These are phyloP conservation scores for Chaetomidium leptoderma DNA, from an alignment of 495 filamentous ascomycete genomes.

Conservation along the genomic window DNA sequence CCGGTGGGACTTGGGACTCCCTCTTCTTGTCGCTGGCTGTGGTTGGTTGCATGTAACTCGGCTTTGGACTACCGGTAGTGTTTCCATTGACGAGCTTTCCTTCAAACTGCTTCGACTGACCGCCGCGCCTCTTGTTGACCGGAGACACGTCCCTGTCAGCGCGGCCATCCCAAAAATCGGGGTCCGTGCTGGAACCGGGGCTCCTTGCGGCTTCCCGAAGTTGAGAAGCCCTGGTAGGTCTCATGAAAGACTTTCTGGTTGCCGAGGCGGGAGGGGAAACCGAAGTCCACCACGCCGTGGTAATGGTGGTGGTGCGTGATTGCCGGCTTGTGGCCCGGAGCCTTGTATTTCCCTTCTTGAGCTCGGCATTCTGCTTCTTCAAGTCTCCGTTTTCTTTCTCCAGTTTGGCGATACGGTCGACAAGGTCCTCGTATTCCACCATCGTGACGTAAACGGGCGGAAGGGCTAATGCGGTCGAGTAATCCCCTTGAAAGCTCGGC, in stretches of 20 bases:
- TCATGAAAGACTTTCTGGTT: background rate
- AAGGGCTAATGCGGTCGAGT: too few relatives aligned
- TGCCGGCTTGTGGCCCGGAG: background rate
- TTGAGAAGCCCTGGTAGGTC: background rate
- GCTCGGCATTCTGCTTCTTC: background rate
- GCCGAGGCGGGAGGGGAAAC: background rate
- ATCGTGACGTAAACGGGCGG: too few relatives aligned
- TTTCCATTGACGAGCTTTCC: background rate
- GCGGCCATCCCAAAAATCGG: too few relatives aligned
- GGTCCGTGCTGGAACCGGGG: background rate
- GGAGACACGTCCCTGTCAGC: background rate
- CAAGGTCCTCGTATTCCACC: too few relatives aligned
- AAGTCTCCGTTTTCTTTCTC: background rate
- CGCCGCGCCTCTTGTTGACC: background rate
- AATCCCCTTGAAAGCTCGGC: too few relatives aligned
- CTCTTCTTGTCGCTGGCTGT: background rate
- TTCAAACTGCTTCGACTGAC: too few relatives aligned
- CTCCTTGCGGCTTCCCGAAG: background rate
- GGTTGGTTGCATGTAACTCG: background rate
- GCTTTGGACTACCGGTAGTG: background rate
- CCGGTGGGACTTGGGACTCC: background rate
- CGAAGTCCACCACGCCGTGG: background rate
- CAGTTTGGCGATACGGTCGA: background rate
- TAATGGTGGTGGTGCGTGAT: background rate
- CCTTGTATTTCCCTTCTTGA: background rate